Evolutionary conservation across 2,329 filamentous ascomycete genomes (phyloP).

Genomic region (Proliferodiscus dingleyae): DNA sequence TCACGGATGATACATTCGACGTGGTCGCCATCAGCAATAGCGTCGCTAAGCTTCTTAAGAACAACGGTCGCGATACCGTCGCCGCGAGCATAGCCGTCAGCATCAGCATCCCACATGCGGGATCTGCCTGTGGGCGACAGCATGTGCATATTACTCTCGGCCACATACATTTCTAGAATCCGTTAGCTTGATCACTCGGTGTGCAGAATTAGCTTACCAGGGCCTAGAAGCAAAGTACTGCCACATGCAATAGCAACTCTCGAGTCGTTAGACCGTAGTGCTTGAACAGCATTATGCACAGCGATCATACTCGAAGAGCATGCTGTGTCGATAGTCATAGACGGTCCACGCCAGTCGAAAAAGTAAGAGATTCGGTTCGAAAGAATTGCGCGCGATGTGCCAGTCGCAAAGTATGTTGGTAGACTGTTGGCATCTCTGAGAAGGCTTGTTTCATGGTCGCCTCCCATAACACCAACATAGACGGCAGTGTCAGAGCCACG

Average conservation of each 20-base stretch:
- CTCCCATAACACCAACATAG: constrained; percentile 33
- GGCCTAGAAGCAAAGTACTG: constrained; percentile 11
- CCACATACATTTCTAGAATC: constrained; percentile 25
- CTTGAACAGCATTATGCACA: constrained; percentile 25
- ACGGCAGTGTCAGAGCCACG: constrained; percentile 18
- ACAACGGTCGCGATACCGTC: constrained; percentile 55
- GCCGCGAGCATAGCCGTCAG: constrained; percentile 13
- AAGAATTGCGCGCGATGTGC: constrained; percentile 28
- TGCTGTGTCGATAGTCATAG: constrained; percentile 35
- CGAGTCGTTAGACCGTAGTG: not conserved
- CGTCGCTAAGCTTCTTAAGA: constrained; percentile 48
- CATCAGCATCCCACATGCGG: constrained; percentile 35
- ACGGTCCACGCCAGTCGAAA: constrained; percentile 35
- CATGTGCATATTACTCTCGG: constrained; percentile 39
- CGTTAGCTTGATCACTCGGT: constrained; percentile 31
- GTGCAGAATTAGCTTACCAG: constrained; percentile 3
- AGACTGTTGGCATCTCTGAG: too few relatives aligned
- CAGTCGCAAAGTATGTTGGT: constrained; percentile 31
- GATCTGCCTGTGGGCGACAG: constrained; percentile 23
- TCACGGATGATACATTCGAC: constrained; percentile 48
- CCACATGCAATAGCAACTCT: constrained; percentile 5
- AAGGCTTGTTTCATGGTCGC: too few relatives aligned
- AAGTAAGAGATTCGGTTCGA: constrained; percentile 38
- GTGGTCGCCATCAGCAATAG: constrained; percentile 41
- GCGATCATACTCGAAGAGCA: constrained; percentile 34